phyloP scores from a whole-genome alignment of 2,329 filamentous ascomycete genomes.

The Trichoderma simmonsii region DNA sequence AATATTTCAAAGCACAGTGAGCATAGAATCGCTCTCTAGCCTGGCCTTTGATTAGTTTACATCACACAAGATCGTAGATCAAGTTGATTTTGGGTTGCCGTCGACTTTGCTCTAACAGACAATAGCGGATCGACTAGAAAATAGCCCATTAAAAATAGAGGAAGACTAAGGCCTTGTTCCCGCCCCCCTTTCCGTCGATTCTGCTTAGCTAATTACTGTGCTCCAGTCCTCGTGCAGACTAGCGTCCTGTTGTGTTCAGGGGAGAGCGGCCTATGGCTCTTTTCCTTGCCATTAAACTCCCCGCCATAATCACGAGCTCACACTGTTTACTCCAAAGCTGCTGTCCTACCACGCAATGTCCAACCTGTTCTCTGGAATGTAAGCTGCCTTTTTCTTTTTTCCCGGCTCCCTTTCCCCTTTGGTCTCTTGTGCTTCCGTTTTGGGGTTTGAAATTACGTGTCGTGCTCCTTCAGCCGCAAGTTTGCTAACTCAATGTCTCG shows the following conservation, averaged over 20 bases:
- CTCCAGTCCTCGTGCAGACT: not conserved
- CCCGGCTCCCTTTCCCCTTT: not conserved
- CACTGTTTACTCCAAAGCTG: constrained; percentile 11
- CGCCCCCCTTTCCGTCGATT: not conserved
- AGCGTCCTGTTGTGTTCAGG: constrained; percentile 7
- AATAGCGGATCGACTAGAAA: not conserved
- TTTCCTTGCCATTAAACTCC: constrained; percentile 11
- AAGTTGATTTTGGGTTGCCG: not conserved
- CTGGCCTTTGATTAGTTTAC: not conserved
- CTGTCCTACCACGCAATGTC: constrained; percentile 42
- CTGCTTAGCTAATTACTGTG: not conserved
- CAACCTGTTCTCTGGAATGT: constrained; percentile 61
- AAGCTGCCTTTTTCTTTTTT: constrained; percentile 34
- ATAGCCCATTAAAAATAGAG: not conserved
- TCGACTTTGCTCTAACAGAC: not conserved
- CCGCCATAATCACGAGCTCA: constrained; percentile 16
- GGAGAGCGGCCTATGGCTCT: constrained; percentile 3
- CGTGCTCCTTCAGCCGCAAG: not conserved
- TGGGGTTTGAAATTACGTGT: not conserved
- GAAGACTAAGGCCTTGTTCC: not conserved
- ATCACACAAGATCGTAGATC: not conserved
- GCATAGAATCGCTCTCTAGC: not conserved
- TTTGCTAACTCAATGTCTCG: constrained; percentile 9
- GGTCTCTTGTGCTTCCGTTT: not conserved
- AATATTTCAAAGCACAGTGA: not conserved